Evolutionary conservation across 2,329 filamentous ascomycete species (phyloP).

Genomic region (Aureobasidium mangrovei): DNA sequence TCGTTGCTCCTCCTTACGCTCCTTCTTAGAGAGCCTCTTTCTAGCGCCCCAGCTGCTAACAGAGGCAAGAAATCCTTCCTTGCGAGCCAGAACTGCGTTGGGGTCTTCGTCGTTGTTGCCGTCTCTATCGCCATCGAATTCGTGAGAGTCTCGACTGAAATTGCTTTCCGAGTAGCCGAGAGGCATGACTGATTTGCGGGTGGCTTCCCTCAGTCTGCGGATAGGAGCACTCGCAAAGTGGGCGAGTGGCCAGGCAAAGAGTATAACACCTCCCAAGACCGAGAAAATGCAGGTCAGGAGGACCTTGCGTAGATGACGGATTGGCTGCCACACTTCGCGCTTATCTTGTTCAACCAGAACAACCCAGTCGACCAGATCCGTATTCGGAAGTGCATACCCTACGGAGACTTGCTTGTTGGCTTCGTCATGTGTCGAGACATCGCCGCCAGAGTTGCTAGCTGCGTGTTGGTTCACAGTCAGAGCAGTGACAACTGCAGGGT

Average conservation of each 20-base stretch:
- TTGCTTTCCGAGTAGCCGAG: slow-evolving; percentile 44
- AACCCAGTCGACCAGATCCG: slow-evolving; percentile 67
- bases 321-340: slow-evolving; percentile 66
- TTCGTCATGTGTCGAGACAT: slow-evolving; percentile 65
- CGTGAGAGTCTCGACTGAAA: slow-evolving; percentile 29
- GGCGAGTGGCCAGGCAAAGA: slow-evolving; percentile 68
- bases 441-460: slow-evolving; percentile 60
- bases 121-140: slow-evolving; percentile 24
- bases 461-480: slow-evolving; percentile 44
- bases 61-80: slow-evolving; percentile 36
- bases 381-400: slow-evolving; percentile 67
- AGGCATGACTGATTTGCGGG: slow-evolving; percentile 61
- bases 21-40: slow-evolving; percentile 24
- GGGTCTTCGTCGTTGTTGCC: slow-evolving; percentile 41
- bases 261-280: slow-evolving; percentile 59
- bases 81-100: slow-evolving; percentile 30
- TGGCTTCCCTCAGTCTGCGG: slow-evolving; percentile 63
- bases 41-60: slow-evolving; percentile 27
- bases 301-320: slow-evolving; percentile 66
- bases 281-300: slow-evolving; percentile 79
- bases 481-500: slow-evolving; percentile 53
- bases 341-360: slow-evolving; percentile 70
- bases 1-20: slow-evolving; percentile 30
- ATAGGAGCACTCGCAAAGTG: slow-evolving; percentile 78
- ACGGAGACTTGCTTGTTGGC: slow-evolving; percentile 60